Percentiles rank a stretch among this genome's conserved stretches.
Conservation (phyloP, 495 filamentous ascomycete genomes). For the Aspergillus avenaceus region DNA sequence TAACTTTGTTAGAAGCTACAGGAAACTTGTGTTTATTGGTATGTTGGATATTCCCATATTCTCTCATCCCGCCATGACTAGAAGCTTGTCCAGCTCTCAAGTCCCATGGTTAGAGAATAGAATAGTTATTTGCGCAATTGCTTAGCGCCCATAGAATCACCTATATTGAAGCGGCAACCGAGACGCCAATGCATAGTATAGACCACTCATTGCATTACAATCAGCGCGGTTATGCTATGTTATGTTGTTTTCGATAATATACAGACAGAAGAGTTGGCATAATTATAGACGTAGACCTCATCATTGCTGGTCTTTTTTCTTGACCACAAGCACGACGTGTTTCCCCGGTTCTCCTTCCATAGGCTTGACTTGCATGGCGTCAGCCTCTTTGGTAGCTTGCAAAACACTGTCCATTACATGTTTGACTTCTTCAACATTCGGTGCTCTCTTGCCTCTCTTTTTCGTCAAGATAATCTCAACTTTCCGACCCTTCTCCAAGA, state of each 20-base stretch:
- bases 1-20: too few relatives aligned
- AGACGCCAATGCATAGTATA: too few relatives aligned
- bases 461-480: conserved; percentile 59
- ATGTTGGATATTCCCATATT: too few relatives aligned
- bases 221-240: too few relatives aligned
- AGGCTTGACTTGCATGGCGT: conserved; percentile 32
- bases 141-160: too few relatives aligned
- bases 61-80: too few relatives aligned
- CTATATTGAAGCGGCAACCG: too few relatives aligned
- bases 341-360: conserved; percentile 44
- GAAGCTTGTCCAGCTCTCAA: too few relatives aligned
- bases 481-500: conserved; percentile 58
- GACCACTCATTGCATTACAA: too few relatives aligned
- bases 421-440: conserved; percentile 41
- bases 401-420: conserved; percentile 36
- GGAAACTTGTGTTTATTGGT: too few relatives aligned
- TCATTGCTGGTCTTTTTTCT: conserved; percentile 22
- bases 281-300: background rate
- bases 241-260: background rate
- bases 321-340: conserved; percentile 33
- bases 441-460: conserved; percentile 39
- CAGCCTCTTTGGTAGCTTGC: conserved; percentile 30
- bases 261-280: background rate
- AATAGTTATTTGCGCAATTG: too few relatives aligned
- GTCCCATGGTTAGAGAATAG: too few relatives aligned